Evolutionary conservation across 768 basidiomycete species (phyloP), one percentile per base, ranked within the genome.

Genomic region (Boletus subparvulus): DNA sequence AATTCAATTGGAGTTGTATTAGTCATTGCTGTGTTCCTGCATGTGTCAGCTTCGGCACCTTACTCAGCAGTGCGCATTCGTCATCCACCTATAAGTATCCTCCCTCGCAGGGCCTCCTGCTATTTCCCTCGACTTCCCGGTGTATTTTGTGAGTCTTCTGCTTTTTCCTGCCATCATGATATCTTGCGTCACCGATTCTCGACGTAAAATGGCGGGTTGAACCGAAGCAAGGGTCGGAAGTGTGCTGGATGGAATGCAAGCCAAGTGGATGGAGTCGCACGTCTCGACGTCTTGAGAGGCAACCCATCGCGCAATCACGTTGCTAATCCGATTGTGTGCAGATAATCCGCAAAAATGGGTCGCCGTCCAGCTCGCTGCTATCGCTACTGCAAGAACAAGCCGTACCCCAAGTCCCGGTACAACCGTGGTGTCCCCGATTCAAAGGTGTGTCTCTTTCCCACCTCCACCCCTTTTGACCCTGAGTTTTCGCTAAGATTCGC

Each of bases 321-420:
- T 52, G 12, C 65, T 69, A 16, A 67, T 41, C 36, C 11, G 1
- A 24, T 47, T 16, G 7, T 21, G 28, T 47, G 0, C 37, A 69
- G 67, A 63, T 59, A 61, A 43, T 47, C 47, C 47, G 19, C 47
- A 45, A 60, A 63, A 50, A 97, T 97, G 94, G 94, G 94, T 84
- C 92, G 94, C 75, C 92, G 94, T 82, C 94, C 94, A 62, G 93
- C 94, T 78, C 89, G 92, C 69, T 97, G 94, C 86, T 96, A 96
- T 81, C 89, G 94, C 65, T 98, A 98, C 82, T 98, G 94, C 85
- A 98, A 98, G 81, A 96, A 95, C 85, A 98, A 98, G 86, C 94
- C 96, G 26, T 95, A 91, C 80, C 93, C 92, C 56, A 95, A 94
- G 78, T 91, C 88, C 52, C 78, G 93, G 70, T 96, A 96, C 83